Conservation (phyloP, 140 eudicot genomes). For the Stevia rebaudiana region DNA sequence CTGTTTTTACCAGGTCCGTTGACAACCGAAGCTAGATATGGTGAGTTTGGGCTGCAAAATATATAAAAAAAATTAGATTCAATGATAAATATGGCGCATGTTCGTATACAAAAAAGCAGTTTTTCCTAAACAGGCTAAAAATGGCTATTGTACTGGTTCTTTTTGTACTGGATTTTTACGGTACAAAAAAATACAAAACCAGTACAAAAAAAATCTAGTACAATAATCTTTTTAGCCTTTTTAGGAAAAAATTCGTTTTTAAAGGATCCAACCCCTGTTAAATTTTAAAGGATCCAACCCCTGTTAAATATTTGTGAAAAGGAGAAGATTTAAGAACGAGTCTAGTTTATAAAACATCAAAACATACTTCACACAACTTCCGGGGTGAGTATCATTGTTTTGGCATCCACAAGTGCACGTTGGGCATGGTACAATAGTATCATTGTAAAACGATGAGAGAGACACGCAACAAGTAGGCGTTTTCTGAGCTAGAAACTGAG, state of each 20-base stretch:
- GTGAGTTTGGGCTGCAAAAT: slow-evolving; percentile 53
- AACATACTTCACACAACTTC: slow-evolving; percentile 79
- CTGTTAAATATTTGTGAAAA: no score
- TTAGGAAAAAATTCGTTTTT: no score
- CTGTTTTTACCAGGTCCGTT: slow-evolving; percentile 46
- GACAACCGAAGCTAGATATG: slow-evolving; percentile 71
- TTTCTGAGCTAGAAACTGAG: slow-evolving; percentile 82
- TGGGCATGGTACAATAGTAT: slow-evolving; percentile 84
- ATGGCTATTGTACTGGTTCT: no score
- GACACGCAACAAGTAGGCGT: slow-evolving; percentile 95
- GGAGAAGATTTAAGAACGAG: not conserved
- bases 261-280: no score
- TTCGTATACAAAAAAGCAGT: no score
- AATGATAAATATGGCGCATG: not conserved
- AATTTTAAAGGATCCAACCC: no score
- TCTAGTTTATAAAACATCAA: not conserved
- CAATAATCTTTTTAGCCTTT: no score
- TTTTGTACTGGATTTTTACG: no score
- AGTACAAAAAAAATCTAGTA: no score
- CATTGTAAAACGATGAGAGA: slow-evolving; percentile 79
- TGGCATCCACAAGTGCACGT: slow-evolving; percentile 95
- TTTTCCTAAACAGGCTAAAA: no score
- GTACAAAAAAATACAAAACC: no score
- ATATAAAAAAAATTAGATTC: not conserved
- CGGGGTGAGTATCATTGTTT: slow-evolving; percentile 60